Percentiles rank a stretch among this genome's conserved stretches.
Evolutionary conservation across 1,284 basidiomycete genomes (phyloP).

Genomic region (Neolentinus lepideus): DNA sequence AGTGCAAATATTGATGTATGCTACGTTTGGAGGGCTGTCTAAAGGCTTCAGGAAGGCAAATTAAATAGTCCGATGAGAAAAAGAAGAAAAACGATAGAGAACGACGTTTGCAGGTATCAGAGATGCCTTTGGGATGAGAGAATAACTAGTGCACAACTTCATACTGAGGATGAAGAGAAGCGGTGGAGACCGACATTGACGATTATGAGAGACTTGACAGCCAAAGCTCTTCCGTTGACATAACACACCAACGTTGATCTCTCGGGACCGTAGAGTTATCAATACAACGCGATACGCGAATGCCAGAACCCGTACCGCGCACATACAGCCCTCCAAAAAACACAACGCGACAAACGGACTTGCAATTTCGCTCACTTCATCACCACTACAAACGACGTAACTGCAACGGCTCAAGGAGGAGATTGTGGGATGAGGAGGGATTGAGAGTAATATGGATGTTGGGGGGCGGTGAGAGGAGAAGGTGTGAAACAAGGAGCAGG

Average conservation of each 20-base stretch:
- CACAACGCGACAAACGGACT: neutral
- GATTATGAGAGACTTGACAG: neutral
- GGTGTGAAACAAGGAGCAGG: slow-evolving; percentile 5
- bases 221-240: slow-evolving; percentile 13
- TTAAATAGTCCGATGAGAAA: slow-evolving; percentile 9
- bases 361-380: neutral
- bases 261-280: slow-evolving; percentile 38
- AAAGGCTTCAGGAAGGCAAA: neutral
- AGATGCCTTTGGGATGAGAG: neutral
- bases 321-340: slow-evolving; percentile 1
- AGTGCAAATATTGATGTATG: slow-evolving; percentile 2
- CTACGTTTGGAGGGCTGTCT: slow-evolving; percentile 5
- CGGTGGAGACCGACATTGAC: slow-evolving; percentile 2
- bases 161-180: neutral
- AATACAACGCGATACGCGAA: slow-evolving; percentile 32
- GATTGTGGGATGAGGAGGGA: too few relatives aligned
- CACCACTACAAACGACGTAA: neutral
- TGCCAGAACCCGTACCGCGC: neutral
- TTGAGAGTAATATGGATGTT: neutral
- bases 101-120: slow-evolving; percentile 1
- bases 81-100: slow-evolving; percentile 6
- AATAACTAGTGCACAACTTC: neutral
- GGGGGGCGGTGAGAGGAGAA: neutral
- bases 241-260: slow-evolving; percentile 20
- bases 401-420: too few relatives aligned